Conservation (phyloP, 1,284 basidiomycete species). For the Trametes pubescens region DNA sequence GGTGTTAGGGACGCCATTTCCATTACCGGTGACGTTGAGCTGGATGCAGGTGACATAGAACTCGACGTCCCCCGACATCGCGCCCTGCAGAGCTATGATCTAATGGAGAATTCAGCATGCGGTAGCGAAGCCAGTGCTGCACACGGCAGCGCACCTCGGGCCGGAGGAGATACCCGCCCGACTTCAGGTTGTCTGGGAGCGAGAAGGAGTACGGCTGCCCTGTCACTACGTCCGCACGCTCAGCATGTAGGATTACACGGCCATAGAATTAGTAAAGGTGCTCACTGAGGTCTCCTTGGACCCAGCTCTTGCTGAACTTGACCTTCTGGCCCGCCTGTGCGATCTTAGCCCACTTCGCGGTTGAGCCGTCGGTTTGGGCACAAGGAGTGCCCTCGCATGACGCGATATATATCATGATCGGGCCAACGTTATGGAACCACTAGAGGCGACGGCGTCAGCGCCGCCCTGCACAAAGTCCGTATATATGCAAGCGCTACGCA, state of each 20-base stretch:
- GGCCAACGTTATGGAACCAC: conserved; percentile 57
- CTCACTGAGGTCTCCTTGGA: conserved; percentile 48
- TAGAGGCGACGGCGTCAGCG: conserved; percentile 20
- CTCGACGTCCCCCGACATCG: conserved; percentile 63
- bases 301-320: conserved; percentile 43
- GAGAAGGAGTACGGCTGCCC: conserved; percentile 53
- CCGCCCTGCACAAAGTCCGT: too few relatives aligned
- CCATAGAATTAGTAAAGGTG: conserved; percentile 16
- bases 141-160: conserved; percentile 52
- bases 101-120: not conserved
- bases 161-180: conserved; percentile 75
- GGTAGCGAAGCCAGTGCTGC: not conserved
- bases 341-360: conserved; percentile 76
- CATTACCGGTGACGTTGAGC: conserved; percentile 60
- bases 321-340: conserved; percentile 49
- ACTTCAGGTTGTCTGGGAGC: conserved; percentile 60
- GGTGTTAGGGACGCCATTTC: conserved; percentile 57
- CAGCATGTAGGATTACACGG: too few relatives aligned
- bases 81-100: conserved; percentile 75
- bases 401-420: conserved; percentile 75
- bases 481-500: too few relatives aligned
- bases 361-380: conserved; percentile 61
- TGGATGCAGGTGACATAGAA: conserved; percentile 80
- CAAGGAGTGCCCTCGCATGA: conserved; percentile 63
- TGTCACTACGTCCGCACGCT: conserved; percentile 39